Evolutionary conservation across 2,329 filamentous ascomycete species (phyloP).

Genomic region (Ascochyta clinopodiicola): DNA sequence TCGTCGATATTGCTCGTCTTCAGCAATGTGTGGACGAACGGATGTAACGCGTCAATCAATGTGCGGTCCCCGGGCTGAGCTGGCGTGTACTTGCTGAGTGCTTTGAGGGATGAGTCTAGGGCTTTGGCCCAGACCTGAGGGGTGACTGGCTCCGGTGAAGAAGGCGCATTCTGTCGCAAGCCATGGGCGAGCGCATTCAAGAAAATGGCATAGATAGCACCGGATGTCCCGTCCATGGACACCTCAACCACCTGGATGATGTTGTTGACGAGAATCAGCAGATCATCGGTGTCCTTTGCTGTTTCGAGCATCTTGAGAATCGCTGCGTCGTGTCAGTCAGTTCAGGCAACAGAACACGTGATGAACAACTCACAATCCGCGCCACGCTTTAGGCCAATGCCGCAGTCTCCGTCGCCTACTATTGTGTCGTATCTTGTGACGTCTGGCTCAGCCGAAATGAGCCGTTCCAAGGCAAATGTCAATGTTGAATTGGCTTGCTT

Average conservation of each 20-base stretch:
- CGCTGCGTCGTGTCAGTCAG: conserved; percentile 42
- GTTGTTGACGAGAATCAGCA: conserved; percentile 64
- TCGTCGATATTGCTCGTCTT: conserved; percentile 70
- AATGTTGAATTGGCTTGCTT: conserved; percentile 59
- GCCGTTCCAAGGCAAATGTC: conserved; percentile 62
- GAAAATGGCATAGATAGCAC: conserved; percentile 87
- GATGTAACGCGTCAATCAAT: conserved; percentile 85
- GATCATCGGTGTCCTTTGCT: conserved; percentile 60
- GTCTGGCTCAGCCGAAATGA: conserved; percentile 70
- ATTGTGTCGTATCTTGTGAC: conserved; percentile 76
- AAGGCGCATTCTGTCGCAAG: conserved; percentile 61
- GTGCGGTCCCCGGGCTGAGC: conserved; percentile 89
- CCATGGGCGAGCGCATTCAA: conserved; percentile 81
- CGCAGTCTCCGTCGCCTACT: conserved; percentile 90
- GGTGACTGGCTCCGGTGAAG: conserved; percentile 54
- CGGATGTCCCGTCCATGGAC: conserved; percentile 76
- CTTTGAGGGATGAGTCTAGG: conserved; percentile 68
- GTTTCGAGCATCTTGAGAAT: conserved; percentile 52
- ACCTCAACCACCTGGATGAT: conserved; percentile 71
- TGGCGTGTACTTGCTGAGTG: conserved; percentile 81
- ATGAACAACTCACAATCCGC: conserved; percentile 66
- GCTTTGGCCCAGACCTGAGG: conserved; percentile 68
- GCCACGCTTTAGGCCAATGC: conserved; percentile 82
- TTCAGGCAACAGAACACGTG: conserved; percentile 38
- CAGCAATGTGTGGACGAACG: conserved; percentile 78